Evolutionary conservation across 1,284 basidiomycete species (phyloP).

Genomic region (Ceratobasidium sp.): DNA sequence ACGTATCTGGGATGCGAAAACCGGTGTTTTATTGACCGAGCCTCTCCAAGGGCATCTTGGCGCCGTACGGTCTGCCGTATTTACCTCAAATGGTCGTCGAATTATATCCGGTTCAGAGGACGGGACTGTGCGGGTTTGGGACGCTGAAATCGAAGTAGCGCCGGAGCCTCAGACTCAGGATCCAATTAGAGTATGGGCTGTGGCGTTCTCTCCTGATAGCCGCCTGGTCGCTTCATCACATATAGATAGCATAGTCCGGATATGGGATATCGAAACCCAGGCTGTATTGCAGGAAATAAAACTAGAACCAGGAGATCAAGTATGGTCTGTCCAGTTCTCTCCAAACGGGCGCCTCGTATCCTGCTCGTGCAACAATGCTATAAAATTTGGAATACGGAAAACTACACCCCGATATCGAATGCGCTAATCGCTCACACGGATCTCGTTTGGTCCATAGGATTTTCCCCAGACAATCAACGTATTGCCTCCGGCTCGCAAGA

Average conservation of each 20-base stretch:
- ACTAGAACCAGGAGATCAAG: not conserved
- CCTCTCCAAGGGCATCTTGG: conserved; percentile 12
- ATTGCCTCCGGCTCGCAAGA: conserved; percentile 35
- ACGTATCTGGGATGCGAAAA: conserved; percentile 37
- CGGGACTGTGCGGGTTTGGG: conserved; percentile 35
- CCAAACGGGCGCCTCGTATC: conserved; percentile 29
- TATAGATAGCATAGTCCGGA: conserved; percentile 7
- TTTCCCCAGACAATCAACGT: conserved; percentile 23
- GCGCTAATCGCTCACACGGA: conserved; percentile 9
- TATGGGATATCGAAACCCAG: conserved; percentile 28
- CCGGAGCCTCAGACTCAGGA: not conserved
- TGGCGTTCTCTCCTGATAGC: conserved; percentile 33
- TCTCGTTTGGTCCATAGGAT: conserved; percentile 19
- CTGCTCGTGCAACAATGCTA: conserved; percentile 1
- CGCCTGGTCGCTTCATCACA: not conserved
- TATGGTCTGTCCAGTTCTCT: conserved; percentile 31
- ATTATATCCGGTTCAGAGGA: conserved; percentile 32
- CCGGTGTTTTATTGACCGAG: not conserved
- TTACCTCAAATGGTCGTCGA: conserved; percentile 18
- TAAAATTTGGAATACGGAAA: conserved; percentile 28
- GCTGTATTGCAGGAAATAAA: not conserved
- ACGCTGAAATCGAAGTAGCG: not conserved
- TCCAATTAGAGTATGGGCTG: not conserved
- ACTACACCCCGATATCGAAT: not conserved
- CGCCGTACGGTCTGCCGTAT: conserved; percentile 18